phyloP scores from a whole-genome alignment of 1,139 yeast species.

The Blastobotrys raffinosifermentans region DNA sequence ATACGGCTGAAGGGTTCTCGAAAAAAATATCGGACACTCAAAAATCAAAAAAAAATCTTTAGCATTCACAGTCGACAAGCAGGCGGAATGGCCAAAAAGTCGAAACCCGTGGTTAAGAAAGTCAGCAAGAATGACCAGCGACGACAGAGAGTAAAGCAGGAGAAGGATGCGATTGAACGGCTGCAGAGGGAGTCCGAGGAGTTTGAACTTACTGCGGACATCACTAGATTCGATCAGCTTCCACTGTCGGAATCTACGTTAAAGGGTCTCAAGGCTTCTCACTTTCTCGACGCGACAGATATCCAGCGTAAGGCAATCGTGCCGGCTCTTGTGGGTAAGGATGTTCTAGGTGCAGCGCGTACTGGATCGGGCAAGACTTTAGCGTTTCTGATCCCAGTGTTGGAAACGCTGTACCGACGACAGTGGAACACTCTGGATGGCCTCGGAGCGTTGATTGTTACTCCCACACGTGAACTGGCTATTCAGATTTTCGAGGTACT shows the following conservation, averaged over 20 bases:
- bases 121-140: constrained; percentile 11
- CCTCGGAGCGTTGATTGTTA: constrained; percentile 81
- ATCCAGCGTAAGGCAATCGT: constrained; percentile 81
- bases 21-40: constrained; percentile 4
- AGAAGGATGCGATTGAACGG: constrained; percentile 28
- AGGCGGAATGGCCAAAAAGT: no score
- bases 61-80: no score
- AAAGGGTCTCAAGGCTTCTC: constrained; percentile 63
- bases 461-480: constrained; percentile 94
- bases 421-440: constrained; percentile 89
- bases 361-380: constrained; percentile 98
- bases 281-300: constrained; percentile 71
- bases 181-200: constrained; percentile 18
- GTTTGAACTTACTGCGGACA: constrained; percentile 17
- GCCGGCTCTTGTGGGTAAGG: constrained; percentile 70
- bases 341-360: constrained; percentile 85
- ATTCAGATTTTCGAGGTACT: constrained; percentile 90
- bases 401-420: constrained; percentile 65
- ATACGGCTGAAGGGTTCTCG: not conserved
- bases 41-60: constrained; percentile 11
- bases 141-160: constrained; percentile 13
- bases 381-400: constrained; percentile 83
- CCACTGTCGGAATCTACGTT: constrained; percentile 66
- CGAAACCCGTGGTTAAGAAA: no score
- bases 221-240: constrained; percentile 44